Base-by-base conservation (phyloP, 2,329 filamentous ascomycete genomes). In the Clarireedia monteithiana region DNA sequence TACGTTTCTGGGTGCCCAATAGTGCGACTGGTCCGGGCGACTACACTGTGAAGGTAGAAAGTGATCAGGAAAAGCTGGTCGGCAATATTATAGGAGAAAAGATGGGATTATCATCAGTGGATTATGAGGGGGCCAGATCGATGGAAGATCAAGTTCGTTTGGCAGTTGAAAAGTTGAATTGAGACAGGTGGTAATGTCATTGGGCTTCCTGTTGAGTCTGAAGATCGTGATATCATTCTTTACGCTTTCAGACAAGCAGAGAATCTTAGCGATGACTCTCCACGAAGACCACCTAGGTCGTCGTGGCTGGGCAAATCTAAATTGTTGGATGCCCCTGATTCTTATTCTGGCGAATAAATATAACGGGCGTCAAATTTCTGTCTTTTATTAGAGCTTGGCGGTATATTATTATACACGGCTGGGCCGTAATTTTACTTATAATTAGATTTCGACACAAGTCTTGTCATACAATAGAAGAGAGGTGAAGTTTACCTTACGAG, bases 1-100 rank as follows among this genome's bases (percentile, higher is more conserved):
- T 78, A 59, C 80, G 86, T 46, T 95, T 92, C 73, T 78, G 85
- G 66, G 74, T 92, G 26, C 88, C 88, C 1, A 74, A 92, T 67
- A 85, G 86, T 50, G 82, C 82, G 65, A 77, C 77, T 45, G 78
- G 74, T 1, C 78, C 80, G 0, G 80, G 81, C 2, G 74, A 69
- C 50, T 74, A 9, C 15, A 17, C 20, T 14, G 24, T 27, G 7
- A 27, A 47, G 10, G 2, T 4, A n/a, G 38, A 44, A 14, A 42
- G 17, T 23, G 38, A 44, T 17, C 34, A 34, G 4, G 27, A 47
- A 24, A 24, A 47, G 26, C 14, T 47, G 4, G 5, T 47, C 3
- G 44, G 20, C 15, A 15, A 14, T 14, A 15, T 5, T 15, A 47
- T 15, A 12, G 20, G 15, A 26, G 24, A n/a, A 6, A 42, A 42